Base-by-base conservation (phyloP, 345 rosid genomes). In the Ricinus communis region DNA sequence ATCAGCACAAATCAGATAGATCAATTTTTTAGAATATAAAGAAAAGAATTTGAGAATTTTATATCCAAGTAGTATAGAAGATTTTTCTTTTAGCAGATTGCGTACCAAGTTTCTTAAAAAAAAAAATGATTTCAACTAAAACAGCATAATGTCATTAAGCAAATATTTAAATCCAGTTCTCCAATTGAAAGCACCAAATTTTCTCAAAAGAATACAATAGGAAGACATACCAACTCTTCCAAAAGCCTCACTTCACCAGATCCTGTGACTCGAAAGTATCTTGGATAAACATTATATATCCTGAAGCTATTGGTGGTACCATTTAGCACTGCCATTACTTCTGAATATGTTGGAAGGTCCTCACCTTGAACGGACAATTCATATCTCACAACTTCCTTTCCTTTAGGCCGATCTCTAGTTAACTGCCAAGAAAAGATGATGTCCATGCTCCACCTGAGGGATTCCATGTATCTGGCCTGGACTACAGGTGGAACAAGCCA, bases 401-500 rank as follows among this genome's bases (percentile, higher is more conserved):
- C 86, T 68, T 75, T 83, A 2, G 86, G 86, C 38, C 86, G 71
- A 6, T 77, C 80, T 69, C 86, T 76, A 6, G 61, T 80, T 21
- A 83, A 73, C 47, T 75, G 78, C 86, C 86, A 83, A 50, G 78
- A 69, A 71, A 83, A 78, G 9, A 75, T 65, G 60, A 83, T 77
- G 65, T 80, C 76, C 84, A 83, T 75, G 31, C 78, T 62, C 69
- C 47, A 54, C 36, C 43, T 49, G 46, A 83, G 80, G 58, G 86
- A 83, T 45, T 69, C 54, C 51, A 73, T 75, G 54, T 75, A 83
- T 70, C 84, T 71, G 46, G 64, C 70, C 62, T 72, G 86, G 65
- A 83, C 86, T 25, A 80, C 80, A 11, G 78, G 76, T 22, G 86
- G 86, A 54, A 83, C 82, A 63, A 75, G 80, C 86, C 84, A 83